phyloP scores from a whole-genome alignment of 108 stramenopile species.

The Cyclotella atomus region DNA sequence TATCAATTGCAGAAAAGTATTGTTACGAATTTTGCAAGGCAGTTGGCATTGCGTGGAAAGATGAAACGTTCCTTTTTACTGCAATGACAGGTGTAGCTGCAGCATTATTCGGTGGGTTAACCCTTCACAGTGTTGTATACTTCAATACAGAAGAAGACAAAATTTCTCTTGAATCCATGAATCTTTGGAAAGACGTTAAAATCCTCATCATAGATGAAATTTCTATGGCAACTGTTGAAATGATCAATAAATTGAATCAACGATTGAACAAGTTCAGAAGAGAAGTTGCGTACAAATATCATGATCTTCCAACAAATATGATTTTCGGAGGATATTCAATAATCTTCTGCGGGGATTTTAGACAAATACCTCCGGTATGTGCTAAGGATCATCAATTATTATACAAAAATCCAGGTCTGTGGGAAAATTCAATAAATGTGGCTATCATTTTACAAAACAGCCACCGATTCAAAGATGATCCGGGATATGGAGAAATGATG shows the following conservation, averaged over 20 bases:
- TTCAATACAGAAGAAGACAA: background rate
- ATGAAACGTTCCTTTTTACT: constrained; percentile 9
- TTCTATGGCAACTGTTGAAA: constrained; percentile 6
- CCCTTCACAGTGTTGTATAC: background rate
- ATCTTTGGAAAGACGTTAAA: constrained; percentile 10
- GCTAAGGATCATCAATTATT: background rate
- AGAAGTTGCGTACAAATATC: background rate
- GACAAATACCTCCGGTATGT: background rate
- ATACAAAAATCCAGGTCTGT: background rate
- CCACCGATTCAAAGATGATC: constrained; percentile 31
- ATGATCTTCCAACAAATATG: background rate
- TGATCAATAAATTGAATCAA: background rate
- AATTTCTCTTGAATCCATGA: background rate
- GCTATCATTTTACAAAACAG: constrained; percentile 16
- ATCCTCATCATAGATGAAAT: constrained; percentile 26
- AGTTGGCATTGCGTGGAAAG: background rate
- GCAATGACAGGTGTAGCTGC: constrained; percentile 22
- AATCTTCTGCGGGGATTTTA: constrained; percentile 8
- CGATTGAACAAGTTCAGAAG: background rate
- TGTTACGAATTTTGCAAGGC: constrained; percentile 12
- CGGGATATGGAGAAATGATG: constrained; percentile 24
- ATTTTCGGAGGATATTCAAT: constrained; percentile 8
- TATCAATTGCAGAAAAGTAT: background rate
- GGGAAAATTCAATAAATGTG: constrained; percentile 1
- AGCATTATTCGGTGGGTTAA: constrained; percentile 3